Conservation (phyloP, 2,329 filamentous ascomycete genomes). For the Epichloe uncinata region DNA sequence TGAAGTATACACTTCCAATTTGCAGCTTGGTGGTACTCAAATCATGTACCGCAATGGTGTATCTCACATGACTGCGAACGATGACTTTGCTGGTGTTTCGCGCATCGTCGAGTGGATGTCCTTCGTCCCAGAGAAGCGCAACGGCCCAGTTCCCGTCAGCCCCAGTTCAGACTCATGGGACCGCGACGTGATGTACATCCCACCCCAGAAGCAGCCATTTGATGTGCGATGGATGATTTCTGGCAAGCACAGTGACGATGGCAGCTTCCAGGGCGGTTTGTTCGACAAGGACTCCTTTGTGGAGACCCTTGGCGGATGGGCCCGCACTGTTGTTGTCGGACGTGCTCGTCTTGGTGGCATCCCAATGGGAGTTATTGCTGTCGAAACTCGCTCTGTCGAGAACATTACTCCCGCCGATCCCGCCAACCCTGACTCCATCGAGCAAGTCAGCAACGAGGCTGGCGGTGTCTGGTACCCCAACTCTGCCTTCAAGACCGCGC, state of each 20-base stretch:
- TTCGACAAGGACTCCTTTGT: slow-evolving; percentile 97
- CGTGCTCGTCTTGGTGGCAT: slow-evolving; percentile 94
- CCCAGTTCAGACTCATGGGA: slow-evolving; percentile 82
- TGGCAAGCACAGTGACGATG: slow-evolving; percentile 65
- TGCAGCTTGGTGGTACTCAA: slow-evolving; percentile 98
- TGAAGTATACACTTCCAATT: slow-evolving; percentile 96
- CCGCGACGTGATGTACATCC: slow-evolving; percentile 76
- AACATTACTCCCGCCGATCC: slow-evolving; percentile 94
- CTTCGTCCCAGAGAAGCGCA: slow-evolving; percentile 91
- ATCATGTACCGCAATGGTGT: slow-evolving; percentile 99
- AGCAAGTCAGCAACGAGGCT: slow-evolving; percentile 87
- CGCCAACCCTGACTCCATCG: slow-evolving; percentile 95
- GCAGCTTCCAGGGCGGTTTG: slow-evolving; percentile 66
- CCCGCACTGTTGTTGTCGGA: slow-evolving; percentile 88
- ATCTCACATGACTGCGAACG: slow-evolving; percentile 93
- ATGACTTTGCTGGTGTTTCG: slow-evolving; percentile 94
- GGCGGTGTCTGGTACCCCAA: slow-evolving; percentile 99
- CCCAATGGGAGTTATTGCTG: slow-evolving; percentile 93
- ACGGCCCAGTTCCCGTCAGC: slow-evolving; percentile 82
- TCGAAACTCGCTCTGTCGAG: slow-evolving; percentile 91
- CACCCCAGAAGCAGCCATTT: slow-evolving; percentile 70
- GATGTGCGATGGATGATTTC: slow-evolving; percentile 90
- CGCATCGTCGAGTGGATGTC: slow-evolving; percentile 99
- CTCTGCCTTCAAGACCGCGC: slow-evolving; percentile 98
- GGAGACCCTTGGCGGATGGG: slow-evolving; percentile 93